These are phyloP conservation scores for Mycena metata DNA, from an alignment of 768 basidiomycete genomes.

Conservation along the genomic window DNA sequence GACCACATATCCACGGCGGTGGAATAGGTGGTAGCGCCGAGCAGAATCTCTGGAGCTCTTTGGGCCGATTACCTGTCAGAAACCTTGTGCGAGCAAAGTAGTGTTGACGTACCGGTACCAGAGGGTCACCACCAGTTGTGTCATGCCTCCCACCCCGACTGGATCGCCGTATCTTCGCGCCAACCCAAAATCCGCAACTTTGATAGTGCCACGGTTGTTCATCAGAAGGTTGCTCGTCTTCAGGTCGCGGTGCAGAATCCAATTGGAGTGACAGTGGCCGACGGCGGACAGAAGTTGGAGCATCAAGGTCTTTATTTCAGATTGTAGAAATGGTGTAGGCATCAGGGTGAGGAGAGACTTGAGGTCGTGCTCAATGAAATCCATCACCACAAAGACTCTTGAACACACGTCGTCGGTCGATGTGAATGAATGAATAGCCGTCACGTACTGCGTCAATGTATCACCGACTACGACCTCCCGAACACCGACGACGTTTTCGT, in stretches of 20 bases:
- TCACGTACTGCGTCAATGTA: slow-evolving; percentile 96
- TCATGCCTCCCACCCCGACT: slow-evolving; percentile 95
- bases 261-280: slow-evolving; percentile 93
- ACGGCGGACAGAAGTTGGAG: slow-evolving; percentile 94
- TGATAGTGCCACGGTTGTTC: slow-evolving; percentile 99
- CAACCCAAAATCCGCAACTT: slow-evolving; percentile 98
- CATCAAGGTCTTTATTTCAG: slow-evolving; percentile 98
- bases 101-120: slow-evolving; percentile 88
- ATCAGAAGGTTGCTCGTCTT: slow-evolving; percentile 98
- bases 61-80: slow-evolving; percentile 32
- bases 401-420: slow-evolving; percentile 34
- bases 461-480: slow-evolving; percentile 98
- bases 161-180: slow-evolving; percentile 97
- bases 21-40: slow-evolving; percentile 93
- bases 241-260: slow-evolving; percentile 97
- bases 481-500: slow-evolving; percentile 97
- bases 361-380: slow-evolving; percentile 99
- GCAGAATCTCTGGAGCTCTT: slow-evolving; percentile 94
- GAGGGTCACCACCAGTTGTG: slow-evolving; percentile 96
- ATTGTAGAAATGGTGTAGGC: slow-evolving; percentile 97
- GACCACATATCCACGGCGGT: slow-evolving; percentile 99
- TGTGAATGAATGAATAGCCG: slow-evolving; percentile 40
- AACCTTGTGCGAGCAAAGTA: slow-evolving; percentile 32
- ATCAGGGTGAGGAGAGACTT: slow-evolving; percentile 95
- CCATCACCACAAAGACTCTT: slow-evolving; percentile 99